Percentiles rank a stretch among this genome's conserved stretches.
phyloP scores from a whole-genome alignment of 2,329 filamentous ascomycete genomes.

The Emericellopsis cladophorae region DNA sequence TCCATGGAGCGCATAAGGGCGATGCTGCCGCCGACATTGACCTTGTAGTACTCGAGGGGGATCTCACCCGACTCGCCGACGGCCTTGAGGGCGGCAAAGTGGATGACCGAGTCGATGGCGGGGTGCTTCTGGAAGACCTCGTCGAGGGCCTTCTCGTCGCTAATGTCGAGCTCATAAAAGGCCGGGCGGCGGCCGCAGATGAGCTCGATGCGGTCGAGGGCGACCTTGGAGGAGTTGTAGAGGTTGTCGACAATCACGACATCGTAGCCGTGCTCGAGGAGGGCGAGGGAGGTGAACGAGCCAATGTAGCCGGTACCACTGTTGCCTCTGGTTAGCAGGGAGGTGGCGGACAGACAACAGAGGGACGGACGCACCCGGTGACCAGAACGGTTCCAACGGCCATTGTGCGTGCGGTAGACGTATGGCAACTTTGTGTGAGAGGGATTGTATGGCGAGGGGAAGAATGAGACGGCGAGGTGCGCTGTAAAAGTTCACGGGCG shows the following conservation, averaged over 20 bases:
- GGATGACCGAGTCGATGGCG: conserved; percentile 94
- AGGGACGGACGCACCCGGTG: conserved; percentile 51
- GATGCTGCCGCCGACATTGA: conserved; percentile 91
- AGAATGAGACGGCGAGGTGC: neutral
- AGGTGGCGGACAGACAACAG: conserved; percentile 1
- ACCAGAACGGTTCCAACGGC: conserved; percentile 78
- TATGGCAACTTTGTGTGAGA: conserved; percentile 6
- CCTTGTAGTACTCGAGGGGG: conserved; percentile 92
- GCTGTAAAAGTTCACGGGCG: neutral
- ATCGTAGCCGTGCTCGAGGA: conserved; percentile 89
- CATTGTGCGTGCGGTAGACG: conserved; percentile 36
- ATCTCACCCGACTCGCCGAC: conserved; percentile 92
- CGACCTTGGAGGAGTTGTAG: conserved; percentile 91
- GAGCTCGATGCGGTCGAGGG: conserved; percentile 87
- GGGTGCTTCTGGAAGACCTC: conserved; percentile 81
- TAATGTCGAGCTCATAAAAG: conserved; percentile 82
- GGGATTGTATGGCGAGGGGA: conserved; percentile 7
- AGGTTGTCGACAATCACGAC: conserved; percentile 94
- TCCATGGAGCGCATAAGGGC: conserved; percentile 77
- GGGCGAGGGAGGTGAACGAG: conserved; percentile 85
- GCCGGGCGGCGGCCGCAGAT: conserved; percentile 77
- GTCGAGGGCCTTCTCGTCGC: conserved; percentile 71
- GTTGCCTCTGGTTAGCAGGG: conserved; percentile 4
- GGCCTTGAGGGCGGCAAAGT: conserved; percentile 97
- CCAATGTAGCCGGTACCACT: conserved; percentile 99